Conservation (phyloP, 495 filamentous ascomycete genomes). For the Podospora pseudoanserina region DNA sequence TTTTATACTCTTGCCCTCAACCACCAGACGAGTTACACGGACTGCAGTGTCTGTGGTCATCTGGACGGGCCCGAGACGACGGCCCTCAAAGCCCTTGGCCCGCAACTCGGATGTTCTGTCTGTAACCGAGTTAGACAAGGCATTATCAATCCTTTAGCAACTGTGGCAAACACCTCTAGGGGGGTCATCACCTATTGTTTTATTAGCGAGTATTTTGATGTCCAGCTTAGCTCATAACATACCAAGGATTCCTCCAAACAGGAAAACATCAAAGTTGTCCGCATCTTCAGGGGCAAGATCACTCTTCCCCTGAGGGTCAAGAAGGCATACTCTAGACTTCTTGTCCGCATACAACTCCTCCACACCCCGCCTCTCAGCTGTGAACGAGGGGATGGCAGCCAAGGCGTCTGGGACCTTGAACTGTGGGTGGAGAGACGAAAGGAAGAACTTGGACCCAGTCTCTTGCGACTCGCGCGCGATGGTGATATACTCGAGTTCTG, state of each 20-base stretch:
- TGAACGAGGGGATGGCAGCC: slow-evolving; percentile 55
- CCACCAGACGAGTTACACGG: slow-evolving; percentile 82
- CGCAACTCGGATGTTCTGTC: slow-evolving; percentile 91
- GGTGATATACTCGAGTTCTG: slow-evolving; percentile 79
- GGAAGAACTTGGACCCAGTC: slow-evolving; percentile 65
- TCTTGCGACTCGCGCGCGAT: slow-evolving; percentile 77
- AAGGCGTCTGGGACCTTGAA: slow-evolving; percentile 66
- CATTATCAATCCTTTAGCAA: background rate
- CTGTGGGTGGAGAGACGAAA: slow-evolving; percentile 72
- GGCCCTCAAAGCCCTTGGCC: slow-evolving; percentile 85
- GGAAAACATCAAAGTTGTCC: slow-evolving; percentile 77
- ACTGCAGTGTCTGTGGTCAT: slow-evolving; percentile 99
- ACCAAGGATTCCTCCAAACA: slow-evolving; percentile 97
- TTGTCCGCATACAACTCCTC: slow-evolving; percentile 69
- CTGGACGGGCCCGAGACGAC: slow-evolving; percentile 85
- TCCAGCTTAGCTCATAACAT: slow-evolving; percentile 28
- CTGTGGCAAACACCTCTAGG: slow-evolving; percentile 66
- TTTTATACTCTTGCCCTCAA: slow-evolving; percentile 70
- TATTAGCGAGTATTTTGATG: background rate
- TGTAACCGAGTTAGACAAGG: slow-evolving; percentile 31
- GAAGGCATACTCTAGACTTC: slow-evolving; percentile 69
- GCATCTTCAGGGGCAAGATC: slow-evolving; percentile 83
- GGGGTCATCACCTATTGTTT: slow-evolving; percentile 76
- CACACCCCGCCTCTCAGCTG: slow-evolving; percentile 66
- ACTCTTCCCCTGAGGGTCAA: slow-evolving; percentile 77